Evolutionary conservation across 1,284 basidiomycete species (phyloP), one percentile per base, ranked within the genome.

Genomic region (Trametes polyzona): DNA sequence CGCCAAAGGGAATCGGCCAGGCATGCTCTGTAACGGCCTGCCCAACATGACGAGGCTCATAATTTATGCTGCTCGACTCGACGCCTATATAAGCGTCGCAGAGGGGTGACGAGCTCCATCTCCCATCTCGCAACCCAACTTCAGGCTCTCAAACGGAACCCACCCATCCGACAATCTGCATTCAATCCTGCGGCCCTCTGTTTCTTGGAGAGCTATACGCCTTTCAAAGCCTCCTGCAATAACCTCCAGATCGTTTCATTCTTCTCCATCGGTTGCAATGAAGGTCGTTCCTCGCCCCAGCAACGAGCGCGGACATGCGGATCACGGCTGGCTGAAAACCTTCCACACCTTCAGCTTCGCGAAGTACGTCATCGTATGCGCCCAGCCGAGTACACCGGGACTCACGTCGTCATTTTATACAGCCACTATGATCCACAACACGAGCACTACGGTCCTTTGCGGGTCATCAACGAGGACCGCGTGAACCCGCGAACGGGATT

Each of bases 301-400:
- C 65, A 68, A 85, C 54, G 83, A 88, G 44, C 82, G 94, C 39
- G 93, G 93, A 8, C 75, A 89, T 52, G 90, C 90, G 12, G 84
- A 96, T 70, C 93, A 95, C 66, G 86, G 86, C 21, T 98, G 95
- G 95, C 78, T 98, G 46, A 95, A 95, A 80, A 90, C 89, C 0
- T 93, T 94, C 79, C 92, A 94, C 65, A 90, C 92, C 0, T 95
- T 93, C 71, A 84, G 86, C 7, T 95, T 96, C 67, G 89, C 93
- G 1, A 74, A 74, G 87, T 88, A 69, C 49, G 84, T 78, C n/a
- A 5, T 12, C 19, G 19, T 11, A n/a, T 11, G 2, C 2, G 12
- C 7, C 17, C 8, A n/a, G n/a, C n/a, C n/a, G n/a, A n/a, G n/a
- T 36, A 0, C 3, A 8, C 21, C 4, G 14, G 16, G 4, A 16